Evolutionary conservation across 2,329 filamentous ascomycete species (phyloP), one percentile per base, ranked within the genome.

Genomic region (Epichloe sibirici): DNA sequence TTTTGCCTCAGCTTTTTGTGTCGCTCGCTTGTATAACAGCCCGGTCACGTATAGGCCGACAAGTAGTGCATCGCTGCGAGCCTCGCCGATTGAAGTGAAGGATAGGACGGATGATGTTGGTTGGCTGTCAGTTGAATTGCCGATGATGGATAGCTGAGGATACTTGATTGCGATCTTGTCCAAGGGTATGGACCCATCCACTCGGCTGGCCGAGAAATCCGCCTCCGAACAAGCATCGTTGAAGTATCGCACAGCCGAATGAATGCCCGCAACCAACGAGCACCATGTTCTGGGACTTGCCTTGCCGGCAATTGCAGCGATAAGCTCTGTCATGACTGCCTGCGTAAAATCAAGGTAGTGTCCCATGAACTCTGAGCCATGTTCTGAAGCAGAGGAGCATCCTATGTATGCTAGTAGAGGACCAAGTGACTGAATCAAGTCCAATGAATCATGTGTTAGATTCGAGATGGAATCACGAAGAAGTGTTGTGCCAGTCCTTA

Each of bases 381-480:
- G n/a, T 17, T 23, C 45, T 12, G 53, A 8, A 45, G 54, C 2
- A 53, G 57, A 1, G 69, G 74, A 76, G 59, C 74, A 77, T 31
- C 74, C 74, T 47, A 80, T 66, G 51, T 71, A 75, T 3, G 73
- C 73, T 3, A 81, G 57, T 2, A 74, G 67, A 9, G 69, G 66
- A 4, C 74, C 65, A 2, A 76, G 63, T 31, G 61, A 61, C 34
- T 66, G 63, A 5, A 72, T 64, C 8, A 57, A 59, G 43, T 63
- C 57, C 4, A 58, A 57, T 4, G 61, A 58, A 9, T 64, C 59
- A 1, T 56, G 35, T 9, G 51, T 53, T 4, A 57, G 54, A 12
- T 50, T 49, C 4, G 57, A 50, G 51, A 63, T 61, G 40, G 59
- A 60, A 2, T 56, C 47, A 11, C 60, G 62, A 25, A 69, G 59